Base-by-base conservation (phyloP, 2,329 filamentous ascomycete species). In the Mycosphaerelloides madeirae region DNA sequence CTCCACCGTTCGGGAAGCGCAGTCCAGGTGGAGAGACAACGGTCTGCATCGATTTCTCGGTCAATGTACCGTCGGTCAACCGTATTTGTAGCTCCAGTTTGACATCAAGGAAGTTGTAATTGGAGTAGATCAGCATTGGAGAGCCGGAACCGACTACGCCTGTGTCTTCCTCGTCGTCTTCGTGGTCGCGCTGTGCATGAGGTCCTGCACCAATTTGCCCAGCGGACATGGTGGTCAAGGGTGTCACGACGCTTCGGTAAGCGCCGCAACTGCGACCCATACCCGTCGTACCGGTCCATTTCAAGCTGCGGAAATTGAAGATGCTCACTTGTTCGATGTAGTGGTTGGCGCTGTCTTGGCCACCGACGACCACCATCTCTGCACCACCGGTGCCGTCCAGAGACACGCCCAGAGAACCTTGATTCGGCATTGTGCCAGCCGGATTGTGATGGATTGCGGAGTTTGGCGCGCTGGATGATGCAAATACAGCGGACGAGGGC, bases 291-390 rank as follows among this genome's bases (percentile, higher is more conserved):
- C 86, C 87, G 1, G 88, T 95, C 93, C 93, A 98, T 68, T 93
- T 95, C 48, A 97, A 71, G 64, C 88, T 96, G 38, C 93, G 81
- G 19, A 98, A 74, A 60, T 98, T 98, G 74, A 98, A 98, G 2
- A 98, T 88, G 63, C 89, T 97, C 53, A 98, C 94, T 67, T 98
- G 89, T 67, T 98, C 91, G 55, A 98, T 98, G 63, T 98, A 98
- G 65, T 95, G 90, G 65, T 98, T 98, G n/a, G 85, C 84, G 42
- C 87, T 93, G 62, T 98, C 93, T 66, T 98, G 93, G 0, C 93
- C 93, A 48, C 93, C 93, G 6, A 97, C 90, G 12, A 98, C 84
- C 5, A 98, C 80, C 91, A 98, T 96, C 65, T 98, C 91, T 1
- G 93, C 88, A 25, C 93, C 93, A 13, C 93, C 93, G 15, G 81